Percentiles rank a stretch among this genome's conserved stretches.
Conservation (phyloP, 495 filamentous ascomycete species). For the Hypoxylon crocopeplum region DNA sequence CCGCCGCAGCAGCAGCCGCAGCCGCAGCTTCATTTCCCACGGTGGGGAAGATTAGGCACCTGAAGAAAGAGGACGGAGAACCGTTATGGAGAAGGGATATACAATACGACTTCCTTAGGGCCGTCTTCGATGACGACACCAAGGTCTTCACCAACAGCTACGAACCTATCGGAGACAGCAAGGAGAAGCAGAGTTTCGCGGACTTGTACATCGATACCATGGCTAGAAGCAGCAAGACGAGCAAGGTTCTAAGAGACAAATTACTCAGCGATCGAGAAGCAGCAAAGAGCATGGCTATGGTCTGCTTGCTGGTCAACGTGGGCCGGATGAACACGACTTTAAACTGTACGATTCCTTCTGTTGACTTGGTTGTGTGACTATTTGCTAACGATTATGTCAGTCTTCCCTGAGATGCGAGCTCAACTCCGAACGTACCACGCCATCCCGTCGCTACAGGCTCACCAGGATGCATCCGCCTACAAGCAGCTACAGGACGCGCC, state of each 20-base stretch:
- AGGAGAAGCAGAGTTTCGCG: conserved; percentile 82
- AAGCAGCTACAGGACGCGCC: conserved; percentile 98
- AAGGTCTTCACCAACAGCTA: conserved; percentile 88
- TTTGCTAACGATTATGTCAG: conserved; percentile 58
- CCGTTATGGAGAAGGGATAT: conserved; percentile 98
- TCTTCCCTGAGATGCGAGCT: conserved; percentile 99
- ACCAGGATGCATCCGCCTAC: conserved; percentile 93
- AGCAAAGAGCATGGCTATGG: conserved; percentile 98
- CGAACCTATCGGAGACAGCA: conserved; percentile 63
- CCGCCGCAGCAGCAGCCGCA: neutral
- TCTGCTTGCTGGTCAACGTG: conserved; percentile 95
- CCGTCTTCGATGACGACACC: conserved; percentile 86
- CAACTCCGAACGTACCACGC: conserved; percentile 98
- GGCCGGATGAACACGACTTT: conserved; percentile 98
- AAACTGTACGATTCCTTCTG: conserved; percentile 72
- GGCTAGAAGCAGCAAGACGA: conserved; percentile 98
- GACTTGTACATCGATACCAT: conserved; percentile 98
- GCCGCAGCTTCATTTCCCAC: conserved; percentile 49
- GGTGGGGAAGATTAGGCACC: conserved; percentile 89
- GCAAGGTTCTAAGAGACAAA: conserved; percentile 97
- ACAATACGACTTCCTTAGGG: conserved; percentile 91
- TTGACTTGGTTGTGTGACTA: neutral
- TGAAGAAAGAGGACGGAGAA: conserved; percentile 97
- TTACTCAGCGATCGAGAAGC: conserved; percentile 89
- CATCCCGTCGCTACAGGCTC: conserved; percentile 93